phyloP scores from a whole-genome alignment of 2,329 filamentous ascomycete genomes.

The Cercospora berteroae region DNA sequence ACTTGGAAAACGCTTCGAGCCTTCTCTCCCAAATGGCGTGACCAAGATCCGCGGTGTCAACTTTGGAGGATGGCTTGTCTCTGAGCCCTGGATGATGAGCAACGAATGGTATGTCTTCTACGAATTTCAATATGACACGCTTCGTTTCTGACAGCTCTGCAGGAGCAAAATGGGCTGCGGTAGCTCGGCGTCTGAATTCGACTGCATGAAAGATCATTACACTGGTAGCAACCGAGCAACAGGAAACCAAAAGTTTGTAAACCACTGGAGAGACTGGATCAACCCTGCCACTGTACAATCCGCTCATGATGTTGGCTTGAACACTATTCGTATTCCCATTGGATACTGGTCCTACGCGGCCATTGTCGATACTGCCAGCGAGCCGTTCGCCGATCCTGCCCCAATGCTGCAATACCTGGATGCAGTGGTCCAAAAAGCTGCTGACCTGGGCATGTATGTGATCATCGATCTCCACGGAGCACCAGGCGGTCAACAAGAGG shows the following conservation, averaged over 20 bases:
- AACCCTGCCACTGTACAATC: conserved; percentile 9
- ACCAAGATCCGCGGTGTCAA: conserved; percentile 17
- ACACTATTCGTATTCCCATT: conserved; percentile 16
- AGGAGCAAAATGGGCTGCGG: conserved; percentile 15
- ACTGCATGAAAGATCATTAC: conserved; percentile 18
- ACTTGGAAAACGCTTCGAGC: conserved; percentile 9
- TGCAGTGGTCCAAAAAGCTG: conserved; percentile 10
- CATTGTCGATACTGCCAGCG: conserved; percentile 7
- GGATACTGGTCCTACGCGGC: conserved; percentile 14
- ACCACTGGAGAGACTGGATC: conserved; percentile 17
- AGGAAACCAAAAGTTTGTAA: conserved; percentile 8
- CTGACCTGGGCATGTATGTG: conserved; percentile 14
- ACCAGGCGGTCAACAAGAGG: conserved; percentile 10
- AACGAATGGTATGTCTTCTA: conserved; percentile 3
- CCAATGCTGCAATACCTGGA: conserved; percentile 12
- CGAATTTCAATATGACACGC: no score
- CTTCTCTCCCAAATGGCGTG: conserved; percentile 11
- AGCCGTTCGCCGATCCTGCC: conserved; percentile 8
- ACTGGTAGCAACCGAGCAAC: conserved; percentile 5
- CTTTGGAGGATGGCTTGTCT: conserved; percentile 14
- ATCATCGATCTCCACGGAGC: conserved; percentile 18
- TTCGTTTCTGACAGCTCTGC: not conserved
- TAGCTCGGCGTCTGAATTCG: conserved; percentile 10
- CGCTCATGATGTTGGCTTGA: conserved; percentile 15
- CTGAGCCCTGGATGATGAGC: conserved; percentile 9